phyloP scores from a whole-genome alignment of 176 grass and related monocot species.

The Olyra latifolia region DNA sequence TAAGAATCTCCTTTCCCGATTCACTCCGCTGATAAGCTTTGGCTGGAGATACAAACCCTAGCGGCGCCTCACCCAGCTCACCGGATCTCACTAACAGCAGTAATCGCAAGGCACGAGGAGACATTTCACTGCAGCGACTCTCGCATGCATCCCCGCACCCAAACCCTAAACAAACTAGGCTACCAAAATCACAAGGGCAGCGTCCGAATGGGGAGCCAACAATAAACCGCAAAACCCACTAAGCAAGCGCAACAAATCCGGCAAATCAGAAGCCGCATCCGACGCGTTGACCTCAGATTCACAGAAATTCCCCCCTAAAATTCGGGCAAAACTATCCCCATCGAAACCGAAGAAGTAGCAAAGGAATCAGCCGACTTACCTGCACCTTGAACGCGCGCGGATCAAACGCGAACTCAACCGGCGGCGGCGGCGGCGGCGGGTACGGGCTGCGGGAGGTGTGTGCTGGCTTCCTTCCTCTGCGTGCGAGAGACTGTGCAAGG shows the following conservation, averaged over 20 bases:
- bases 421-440: background rate
- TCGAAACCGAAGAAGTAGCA: background rate
- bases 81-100: background rate
- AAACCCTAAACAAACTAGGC: background rate
- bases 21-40: background rate
- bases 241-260: background rate
- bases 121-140: background rate
- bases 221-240: background rate
- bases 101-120: background rate
- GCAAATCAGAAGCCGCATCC: background rate
- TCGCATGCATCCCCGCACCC: background rate
- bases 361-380: slow-evolving; percentile 17
- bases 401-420: slow-evolving; percentile 7
- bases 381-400: slow-evolving; percentile 6
- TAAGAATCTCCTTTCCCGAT: slow-evolving; percentile 2
- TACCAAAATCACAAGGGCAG: background rate
- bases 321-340: background rate
- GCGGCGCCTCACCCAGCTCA: background rate
- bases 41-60: background rate
- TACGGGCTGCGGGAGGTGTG: background rate
- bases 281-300: background rate
- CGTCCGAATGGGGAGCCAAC: background rate
- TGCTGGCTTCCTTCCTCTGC: background rate
- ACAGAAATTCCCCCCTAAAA: background rate
- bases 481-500: background rate